Conservation (phyloP, 371 early-diverging fungal species). For the Mucor plumbeus region DNA sequence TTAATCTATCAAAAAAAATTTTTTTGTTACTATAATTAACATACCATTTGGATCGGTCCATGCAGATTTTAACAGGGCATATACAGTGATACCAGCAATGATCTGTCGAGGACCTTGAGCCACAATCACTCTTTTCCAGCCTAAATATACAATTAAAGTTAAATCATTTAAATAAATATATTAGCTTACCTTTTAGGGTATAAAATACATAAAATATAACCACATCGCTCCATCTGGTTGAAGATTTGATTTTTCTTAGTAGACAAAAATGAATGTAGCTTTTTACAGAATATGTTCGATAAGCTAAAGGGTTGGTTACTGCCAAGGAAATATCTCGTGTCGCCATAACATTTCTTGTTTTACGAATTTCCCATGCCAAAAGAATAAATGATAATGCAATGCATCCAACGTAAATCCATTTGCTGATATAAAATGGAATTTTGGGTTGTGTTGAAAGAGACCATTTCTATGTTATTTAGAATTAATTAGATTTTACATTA, state of each 20-base stretch:
- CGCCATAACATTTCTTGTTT: constrained; percentile 67
- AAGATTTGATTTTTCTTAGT: constrained; percentile 73
- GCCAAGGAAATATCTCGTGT: constrained; percentile 80
- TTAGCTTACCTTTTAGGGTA: constrained; percentile 70
- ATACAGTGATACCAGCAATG: constrained; percentile 55
- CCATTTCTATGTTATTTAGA: constrained; percentile 31
- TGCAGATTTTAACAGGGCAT: constrained; percentile 34
- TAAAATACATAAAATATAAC: constrained; percentile 90
- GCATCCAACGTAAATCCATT: constrained; percentile 75
- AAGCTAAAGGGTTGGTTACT: constrained; percentile 77
- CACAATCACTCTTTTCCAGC: constrained; percentile 86
- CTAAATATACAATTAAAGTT: constrained; percentile 30
- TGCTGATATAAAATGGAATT: constrained; percentile 52
- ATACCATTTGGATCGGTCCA: constrained; percentile 37
- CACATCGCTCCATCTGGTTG: constrained; percentile 67
- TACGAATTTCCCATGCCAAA: constrained; percentile 72
- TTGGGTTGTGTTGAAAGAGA: constrained; percentile 36
- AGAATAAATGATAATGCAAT: constrained; percentile 74
- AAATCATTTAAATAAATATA: not conserved
- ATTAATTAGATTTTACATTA: not conserved
- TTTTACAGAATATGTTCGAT: constrained; percentile 63
- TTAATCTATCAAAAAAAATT: not conserved
- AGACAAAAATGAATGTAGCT: constrained; percentile 83
- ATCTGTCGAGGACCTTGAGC: constrained; percentile 88
- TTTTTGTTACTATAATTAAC: not conserved